Evolutionary conservation across 768 basidiomycete species (phyloP), one percentile per base, ranked within the genome.

Genomic region (Tubosaeta sp.): DNA sequence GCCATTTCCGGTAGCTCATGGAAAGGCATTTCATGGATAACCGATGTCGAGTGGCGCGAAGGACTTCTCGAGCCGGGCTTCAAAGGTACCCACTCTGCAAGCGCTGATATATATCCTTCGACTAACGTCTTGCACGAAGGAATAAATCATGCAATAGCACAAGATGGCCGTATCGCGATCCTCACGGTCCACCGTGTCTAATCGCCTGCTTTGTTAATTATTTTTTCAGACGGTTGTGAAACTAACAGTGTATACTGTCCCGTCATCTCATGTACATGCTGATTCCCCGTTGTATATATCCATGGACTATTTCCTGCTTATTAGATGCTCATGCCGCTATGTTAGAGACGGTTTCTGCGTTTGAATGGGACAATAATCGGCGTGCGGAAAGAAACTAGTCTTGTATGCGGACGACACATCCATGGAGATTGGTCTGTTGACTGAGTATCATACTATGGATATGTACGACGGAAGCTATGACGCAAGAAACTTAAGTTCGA

Each of bases 151-250:
- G 84, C 78, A 46, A 93, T 94, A 41, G 72, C 79, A 11, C 86
- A 90, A 64, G 91, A 93, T 62, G 91, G 91, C 7, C 78, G 78
- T 26, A 78, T 91, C 16, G 91, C 91, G n/a, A 71, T 93, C 29
- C 72, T 92, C 38, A 91, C 85, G 5, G 83, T 91, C 44, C 57
- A 61, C 29, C 78, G 83, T 19, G 65, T 77, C 25, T 79, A 56
- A 65, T 34, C 13, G 29, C 22, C 39, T 46, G 29, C 27, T 44
- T 48, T 25, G 26, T 33, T 16, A 37, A 33, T 32, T 16, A 6
- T 29, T 29, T 29, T 6, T 35, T 17, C 12, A 9, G 31, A 31
- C 17, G 27, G 22, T 46, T 25, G 22, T 48, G 12, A 38, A 52
- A 35, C 39, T 49, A 41, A 47, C 38, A 14, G 48, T 65, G 47